Conservation (phyloP, 768 basidiomycete species). For the Trametes coccinea region DNA sequence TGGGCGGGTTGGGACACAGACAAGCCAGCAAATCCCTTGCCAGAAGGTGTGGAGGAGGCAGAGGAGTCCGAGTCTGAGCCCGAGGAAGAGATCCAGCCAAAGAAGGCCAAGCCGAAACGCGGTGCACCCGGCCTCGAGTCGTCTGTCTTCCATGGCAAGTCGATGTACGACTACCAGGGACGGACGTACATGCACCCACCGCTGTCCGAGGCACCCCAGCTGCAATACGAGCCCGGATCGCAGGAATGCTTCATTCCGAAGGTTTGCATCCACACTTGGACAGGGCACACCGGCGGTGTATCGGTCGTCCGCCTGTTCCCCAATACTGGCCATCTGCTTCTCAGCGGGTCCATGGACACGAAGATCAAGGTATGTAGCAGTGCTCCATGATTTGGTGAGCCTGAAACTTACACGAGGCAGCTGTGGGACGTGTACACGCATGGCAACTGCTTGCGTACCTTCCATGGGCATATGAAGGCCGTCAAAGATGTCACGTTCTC, state of each 20-base stretch:
- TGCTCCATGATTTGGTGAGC: neutral
- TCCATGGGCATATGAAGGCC: slow-evolving; percentile 95
- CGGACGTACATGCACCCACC: slow-evolving; percentile 98
- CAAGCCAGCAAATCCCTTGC: slow-evolving; percentile 60
- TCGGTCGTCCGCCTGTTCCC: slow-evolving; percentile 94
- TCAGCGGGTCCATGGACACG: slow-evolving; percentile 97
- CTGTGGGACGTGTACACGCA: slow-evolving; percentile 98
- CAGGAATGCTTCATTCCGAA: slow-evolving; percentile 96
- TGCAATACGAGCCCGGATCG: slow-evolving; percentile 75
- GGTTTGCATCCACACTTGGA: slow-evolving; percentile 95
- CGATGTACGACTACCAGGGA: slow-evolving; percentile 95
- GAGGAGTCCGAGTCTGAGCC: slow-evolving; percentile 67
- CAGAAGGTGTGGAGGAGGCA: slow-evolving; percentile 47
- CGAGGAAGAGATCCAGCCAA: slow-evolving; percentile 55
- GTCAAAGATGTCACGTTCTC: slow-evolving; percentile 97
- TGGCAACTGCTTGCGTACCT: slow-evolving; percentile 94
- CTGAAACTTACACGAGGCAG: slow-evolving; percentile 43
- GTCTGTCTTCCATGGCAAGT: slow-evolving; percentile 96
- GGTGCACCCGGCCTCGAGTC: slow-evolving; percentile 85
- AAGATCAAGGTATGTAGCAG: slow-evolving; percentile 81
- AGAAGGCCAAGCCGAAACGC: slow-evolving; percentile 78
- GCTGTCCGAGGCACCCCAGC: slow-evolving; percentile 80
- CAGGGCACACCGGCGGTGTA: slow-evolving; percentile 95
- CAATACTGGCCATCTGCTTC: slow-evolving; percentile 85
- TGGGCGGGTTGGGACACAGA: slow-evolving; percentile 94